Evolutionary conservation across 495 filamentous ascomycete genomes (phyloP).

Genomic region (Neurospora sp.): DNA sequence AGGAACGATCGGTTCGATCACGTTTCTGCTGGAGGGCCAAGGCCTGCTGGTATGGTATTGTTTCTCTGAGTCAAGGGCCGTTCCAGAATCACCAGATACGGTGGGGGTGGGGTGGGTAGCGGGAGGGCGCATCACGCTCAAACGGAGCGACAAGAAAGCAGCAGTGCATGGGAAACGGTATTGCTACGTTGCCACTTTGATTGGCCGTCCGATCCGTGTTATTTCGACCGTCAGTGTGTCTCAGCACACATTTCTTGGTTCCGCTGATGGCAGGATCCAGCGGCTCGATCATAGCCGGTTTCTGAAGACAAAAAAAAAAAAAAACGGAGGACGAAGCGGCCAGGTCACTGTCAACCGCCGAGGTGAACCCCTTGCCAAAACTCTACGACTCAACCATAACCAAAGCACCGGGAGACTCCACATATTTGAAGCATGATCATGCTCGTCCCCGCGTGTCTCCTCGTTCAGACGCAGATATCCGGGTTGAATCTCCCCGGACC

Average conservation of each 20-base stretch:
- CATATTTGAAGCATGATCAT: slow-evolving; percentile 13
- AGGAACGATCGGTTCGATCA: neutral
- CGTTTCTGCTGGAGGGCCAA: neutral
- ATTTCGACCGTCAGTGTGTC: neutral
- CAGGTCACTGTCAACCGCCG: neutral
- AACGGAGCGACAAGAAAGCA: neutral
- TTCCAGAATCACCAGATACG: neutral
- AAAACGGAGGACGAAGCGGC: neutral
- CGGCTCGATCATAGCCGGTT: neutral
- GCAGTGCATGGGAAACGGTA: neutral
- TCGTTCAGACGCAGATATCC: slow-evolving; percentile 18
- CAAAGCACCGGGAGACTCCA: slow-evolving; percentile 8
- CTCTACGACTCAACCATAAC: slow-evolving; percentile 14
- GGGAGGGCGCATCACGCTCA: slow-evolving; percentile 1
- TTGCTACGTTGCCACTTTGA: neutral
- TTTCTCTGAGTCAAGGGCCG: neutral
- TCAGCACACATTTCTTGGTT: neutral
- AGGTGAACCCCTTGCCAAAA: neutral
- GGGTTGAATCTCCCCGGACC: slow-evolving; percentile 1
- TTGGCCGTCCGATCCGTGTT: neutral
- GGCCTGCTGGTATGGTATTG: neutral
- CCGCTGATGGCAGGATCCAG: neutral
- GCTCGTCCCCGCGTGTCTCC: slow-evolving; percentile 15
- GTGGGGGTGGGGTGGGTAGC: neutral
- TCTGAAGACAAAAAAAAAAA: neutral